A percentile compares a stretch with the other conserved stretches of the same genome.
Conservation (phyloP, 257 asterid genomes). For the Paulownia fortunei region DNA sequence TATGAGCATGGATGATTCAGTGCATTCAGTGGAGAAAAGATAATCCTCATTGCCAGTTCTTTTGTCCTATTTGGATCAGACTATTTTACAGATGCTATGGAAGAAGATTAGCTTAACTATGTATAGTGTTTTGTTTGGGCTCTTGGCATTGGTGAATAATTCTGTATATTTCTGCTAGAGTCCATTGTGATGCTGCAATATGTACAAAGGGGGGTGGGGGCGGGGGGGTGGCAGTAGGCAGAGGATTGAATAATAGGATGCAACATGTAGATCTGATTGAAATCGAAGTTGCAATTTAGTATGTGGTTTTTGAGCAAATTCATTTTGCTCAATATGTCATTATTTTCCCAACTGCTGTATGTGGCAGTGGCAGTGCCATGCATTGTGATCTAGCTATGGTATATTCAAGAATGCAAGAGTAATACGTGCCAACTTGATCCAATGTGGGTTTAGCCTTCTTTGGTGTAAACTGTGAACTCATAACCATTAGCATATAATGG, state of each 20-base stretch:
- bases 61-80: neutral
- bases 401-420: too few species aligned
- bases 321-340: neutral
- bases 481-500: too few species aligned
- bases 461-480: too few species aligned
- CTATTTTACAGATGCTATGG: slow-evolving; percentile 21
- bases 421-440: too few species aligned
- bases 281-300: neutral
- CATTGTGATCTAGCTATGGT: too few species aligned
- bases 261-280: neutral
- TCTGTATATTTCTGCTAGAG: slow-evolving; percentile 23
- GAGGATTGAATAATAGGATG: neutral
- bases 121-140: slow-evolving; percentile 25
- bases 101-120: slow-evolving; percentile 25
- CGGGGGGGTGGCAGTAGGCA: neutral
- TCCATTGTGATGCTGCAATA: neutral
- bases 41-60: neutral
- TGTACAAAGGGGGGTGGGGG: neutral
- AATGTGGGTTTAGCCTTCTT: too few species aligned
- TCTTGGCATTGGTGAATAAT: slow-evolving; percentile 13
- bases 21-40: neutral
- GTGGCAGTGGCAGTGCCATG: neutral
- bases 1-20: neutral
- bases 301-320: neutral
- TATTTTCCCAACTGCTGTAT: neutral